Base-by-base conservation (phyloP, 352 stramenopile genomes). In the Globisporangium middletonii region DNA sequence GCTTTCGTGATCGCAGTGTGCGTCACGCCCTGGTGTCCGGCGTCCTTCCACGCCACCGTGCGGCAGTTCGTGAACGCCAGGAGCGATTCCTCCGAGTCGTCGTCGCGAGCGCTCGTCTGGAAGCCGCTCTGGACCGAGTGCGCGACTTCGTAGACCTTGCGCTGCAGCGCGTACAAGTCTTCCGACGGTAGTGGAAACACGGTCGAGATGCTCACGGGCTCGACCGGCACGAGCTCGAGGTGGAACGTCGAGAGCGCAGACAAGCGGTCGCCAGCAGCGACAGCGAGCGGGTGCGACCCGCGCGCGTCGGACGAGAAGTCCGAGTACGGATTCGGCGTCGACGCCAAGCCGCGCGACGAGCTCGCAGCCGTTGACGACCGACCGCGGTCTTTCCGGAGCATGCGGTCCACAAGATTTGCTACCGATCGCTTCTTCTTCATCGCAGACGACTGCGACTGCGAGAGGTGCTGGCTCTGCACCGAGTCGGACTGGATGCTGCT, bases 141-240 rank as follows among this genome's bases (percentile, higher is more conserved):
- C 5, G 72, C 72, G 30, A 81, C 72, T 44, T 81, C 72, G 53
- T 81, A 70, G 2, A 82, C 66, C 50, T 85, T 82, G 26, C 72
- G 72, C 48, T 84, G 74, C 12, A 74, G 48, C 3, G 67, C 72
- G 50, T 76, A 79, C 9, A 79, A 57, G n/a, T 84, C 74, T 33
- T 78, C 70, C 0, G 69, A 74, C 16, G 74, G 74, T 28, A 84
- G 50, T 18, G 74, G 75, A 41, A 85, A 85, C 3, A 85, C 53
- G 1, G 74, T 79, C 38, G 72, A 73, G 49, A 85, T 80, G n/a
- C 63, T 77, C 41, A 69, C 57, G 2, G 75, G 72, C 23, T 79
- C 68, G 11, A 83, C 62, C 0, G 71, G 68, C 1, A 77, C 68
- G 30, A 81, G 52, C 27, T 79, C 72, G 9, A 64, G 38, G 38